Percentiles rank a stretch among this genome's conserved stretches.
These are phyloP conservation scores for Bonnemaisonia californica DNA, from an alignment of 31 red algal species.

Conservation along the genomic window DNA sequence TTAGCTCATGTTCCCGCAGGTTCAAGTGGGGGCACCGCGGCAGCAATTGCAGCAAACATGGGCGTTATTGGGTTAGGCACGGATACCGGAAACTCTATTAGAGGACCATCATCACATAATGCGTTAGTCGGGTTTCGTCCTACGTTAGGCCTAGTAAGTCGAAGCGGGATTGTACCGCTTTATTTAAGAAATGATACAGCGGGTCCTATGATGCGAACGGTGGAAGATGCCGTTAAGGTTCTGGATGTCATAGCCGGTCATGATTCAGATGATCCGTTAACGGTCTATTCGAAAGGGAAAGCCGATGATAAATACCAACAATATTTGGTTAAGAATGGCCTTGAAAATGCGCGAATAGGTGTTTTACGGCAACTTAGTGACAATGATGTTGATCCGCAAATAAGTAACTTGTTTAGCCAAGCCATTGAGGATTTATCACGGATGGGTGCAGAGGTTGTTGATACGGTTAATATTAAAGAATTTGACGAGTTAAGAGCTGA, in stretches of 20 bases:
- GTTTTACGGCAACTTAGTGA: no score
- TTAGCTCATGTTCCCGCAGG: constrained; percentile 4
- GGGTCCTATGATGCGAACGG: constrained; percentile 12
- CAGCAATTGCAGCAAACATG: constrained; percentile 8
- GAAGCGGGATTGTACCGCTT: background rate
- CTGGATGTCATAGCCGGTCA: background rate
- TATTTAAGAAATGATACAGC: constrained; percentile 5
- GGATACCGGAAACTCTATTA: constrained; percentile 8
- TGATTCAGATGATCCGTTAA: background rate
- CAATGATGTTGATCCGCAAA: no score
- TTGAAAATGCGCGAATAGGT: no score
- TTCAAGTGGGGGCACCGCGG: constrained; percentile 1
- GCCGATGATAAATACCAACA: no score
- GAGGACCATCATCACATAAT: constrained; percentile 8
- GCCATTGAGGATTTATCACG: no score
- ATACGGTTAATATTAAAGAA: no score
- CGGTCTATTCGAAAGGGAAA: background rate
- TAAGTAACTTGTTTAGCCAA: no score
- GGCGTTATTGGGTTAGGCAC: background rate
- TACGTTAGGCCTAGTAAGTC: background rate
- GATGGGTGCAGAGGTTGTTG: no score
- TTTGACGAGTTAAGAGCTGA: no score
- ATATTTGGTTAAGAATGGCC: no score
- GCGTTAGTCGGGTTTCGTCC: constrained; percentile 22
- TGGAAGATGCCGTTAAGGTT: background rate